phyloP scores from a whole-genome alignment of 164 flowering plant genomes.

The Kingdonia uniflora region DNA sequence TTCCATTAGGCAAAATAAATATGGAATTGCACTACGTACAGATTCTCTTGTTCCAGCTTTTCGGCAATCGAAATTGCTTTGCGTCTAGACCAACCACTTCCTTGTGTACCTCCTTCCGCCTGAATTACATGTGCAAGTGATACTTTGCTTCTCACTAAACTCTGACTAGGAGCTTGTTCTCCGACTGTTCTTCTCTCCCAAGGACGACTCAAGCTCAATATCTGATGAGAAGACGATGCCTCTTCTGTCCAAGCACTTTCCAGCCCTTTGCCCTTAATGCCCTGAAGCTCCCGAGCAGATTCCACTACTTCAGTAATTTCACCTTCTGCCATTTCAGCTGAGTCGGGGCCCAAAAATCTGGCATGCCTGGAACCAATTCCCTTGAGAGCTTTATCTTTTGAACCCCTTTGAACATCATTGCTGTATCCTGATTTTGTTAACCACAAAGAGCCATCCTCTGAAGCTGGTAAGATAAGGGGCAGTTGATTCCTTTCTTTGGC shows the following conservation, averaged over 20 bases:
- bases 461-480: slow-evolving; percentile 26
- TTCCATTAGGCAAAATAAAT: neutral
- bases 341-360: slow-evolving; percentile 13
- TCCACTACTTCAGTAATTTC: slow-evolving; percentile 74
- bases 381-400: slow-evolving; percentile 16
- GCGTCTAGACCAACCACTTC: slow-evolving; percentile 60
- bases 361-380: slow-evolving; percentile 19
- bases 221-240: slow-evolving; percentile 20
- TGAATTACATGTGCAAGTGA: slow-evolving; percentile 93
- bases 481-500: slow-evolving; percentile 15
- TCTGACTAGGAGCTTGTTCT: slow-evolving; percentile 45
- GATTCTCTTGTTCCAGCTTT: slow-evolving; percentile 87
- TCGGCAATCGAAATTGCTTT: slow-evolving; percentile 93
- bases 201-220: slow-evolving; percentile 18
- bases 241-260: slow-evolving; percentile 24
- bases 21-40: slow-evolving; percentile 38
- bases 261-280: slow-evolving; percentile 19
- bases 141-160: slow-evolving; percentile 77
- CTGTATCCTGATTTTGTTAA: slow-evolving; percentile 15
- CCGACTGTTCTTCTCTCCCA: slow-evolving; percentile 31
- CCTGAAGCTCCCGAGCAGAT: slow-evolving; percentile 29
- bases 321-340: slow-evolving; percentile 24
- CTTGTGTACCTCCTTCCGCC: slow-evolving; percentile 65
- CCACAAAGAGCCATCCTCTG: slow-evolving; percentile 27
- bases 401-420: slow-evolving; percentile 12